Evolutionary conservation across 805 yeast species (phyloP).

Genomic region (Martiniozyma abietophila): DNA sequence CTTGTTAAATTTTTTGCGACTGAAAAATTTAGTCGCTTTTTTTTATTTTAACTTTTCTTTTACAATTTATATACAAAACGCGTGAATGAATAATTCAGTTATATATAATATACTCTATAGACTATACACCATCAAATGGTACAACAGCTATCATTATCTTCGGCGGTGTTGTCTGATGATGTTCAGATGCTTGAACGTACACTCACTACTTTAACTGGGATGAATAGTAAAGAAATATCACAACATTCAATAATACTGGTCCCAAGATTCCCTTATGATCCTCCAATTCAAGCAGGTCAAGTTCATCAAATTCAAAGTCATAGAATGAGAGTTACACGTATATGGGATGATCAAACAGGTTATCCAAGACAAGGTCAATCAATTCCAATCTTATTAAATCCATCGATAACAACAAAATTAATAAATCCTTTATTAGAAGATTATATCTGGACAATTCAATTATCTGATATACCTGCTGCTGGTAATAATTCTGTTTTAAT

Average conservation of each 20-base stretch:
- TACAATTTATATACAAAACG: no score
- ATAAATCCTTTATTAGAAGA: slow-evolving; percentile 12
- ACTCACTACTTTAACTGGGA: slow-evolving; percentile 44
- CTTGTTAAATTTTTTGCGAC: not conserved
- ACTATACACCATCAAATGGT: slow-evolving; percentile 41
- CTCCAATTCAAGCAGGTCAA: slow-evolving; percentile 47
- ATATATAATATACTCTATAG: no score
- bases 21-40: no score
- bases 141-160: slow-evolving; percentile 42
- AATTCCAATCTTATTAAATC: slow-evolving; percentile 4
- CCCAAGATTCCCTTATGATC: slow-evolving; percentile 43
- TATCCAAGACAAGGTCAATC: slow-evolving; percentile 12
- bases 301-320: slow-evolving; percentile 50
- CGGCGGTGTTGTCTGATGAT: slow-evolving; percentile 34
- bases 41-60: no score
- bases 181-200: slow-evolving; percentile 37
- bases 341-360: slow-evolving; percentile 28
- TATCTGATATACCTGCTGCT: slow-evolving; percentile 58
- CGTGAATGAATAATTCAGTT: no score
- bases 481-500: slow-evolving; percentile 60
- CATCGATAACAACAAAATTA: slow-evolving; percentile 5
- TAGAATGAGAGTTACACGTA: slow-evolving; percentile 38
- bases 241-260: slow-evolving; percentile 41
- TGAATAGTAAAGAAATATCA: slow-evolving; percentile 34
- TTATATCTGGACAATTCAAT: slow-evolving; percentile 52